Evolutionary conservation across 1,284 basidiomycete species (phyloP), one percentile per base, ranked within the genome.

Genomic region (Pseudozyma hubeiensis): DNA sequence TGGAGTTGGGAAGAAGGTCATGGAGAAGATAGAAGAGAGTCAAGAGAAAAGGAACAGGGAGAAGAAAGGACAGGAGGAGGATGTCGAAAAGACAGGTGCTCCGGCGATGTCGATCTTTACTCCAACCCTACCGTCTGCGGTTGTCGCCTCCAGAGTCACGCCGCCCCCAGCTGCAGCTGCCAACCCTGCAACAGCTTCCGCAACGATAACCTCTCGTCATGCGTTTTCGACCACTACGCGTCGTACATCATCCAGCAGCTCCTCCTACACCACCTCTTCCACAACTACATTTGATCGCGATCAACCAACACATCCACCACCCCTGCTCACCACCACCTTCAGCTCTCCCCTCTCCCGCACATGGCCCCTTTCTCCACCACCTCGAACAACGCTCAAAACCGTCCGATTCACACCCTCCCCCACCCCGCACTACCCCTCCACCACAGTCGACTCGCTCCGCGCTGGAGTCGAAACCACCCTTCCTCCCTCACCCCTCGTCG

Each of bases 111-210:
- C 44, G 10, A 55, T 69, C 34, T 69, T 64, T 11, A 41, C 48
- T 0, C 61, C 66, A 4, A 33, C 66, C 8, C 41, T 64, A 14
- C 66, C 66, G 11, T 69, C 67, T 3, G 51, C 58, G 5, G 44
- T 61, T 14, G 43, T 64, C 46, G 44, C n/a, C 16, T 51, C 61
- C 2, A 41, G 57, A 30, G 11, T 37, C 1, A 29, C 33, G 2
- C 24, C 16, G 2, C 5, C 49, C 5, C 40, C 53, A 24, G 2
- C 41, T 6, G 10, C 39, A 8, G 19, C 43, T 16, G 10, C 30
- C 14, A 30, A 24, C 37, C 16, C 39, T 31, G 34, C 19, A 37
- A 5, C 7, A 24, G 31, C 45, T 16, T 6, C 41, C 7, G 11
- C 33, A n/a, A 9, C 33, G 3, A 6, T n/a, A n/a, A 24, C 30